Percentiles rank a stretch among this genome's conserved stretches.
phyloP scores from a whole-genome alignment of 768 basidiomycete species.

The Tricholoma saponaceum region DNA sequence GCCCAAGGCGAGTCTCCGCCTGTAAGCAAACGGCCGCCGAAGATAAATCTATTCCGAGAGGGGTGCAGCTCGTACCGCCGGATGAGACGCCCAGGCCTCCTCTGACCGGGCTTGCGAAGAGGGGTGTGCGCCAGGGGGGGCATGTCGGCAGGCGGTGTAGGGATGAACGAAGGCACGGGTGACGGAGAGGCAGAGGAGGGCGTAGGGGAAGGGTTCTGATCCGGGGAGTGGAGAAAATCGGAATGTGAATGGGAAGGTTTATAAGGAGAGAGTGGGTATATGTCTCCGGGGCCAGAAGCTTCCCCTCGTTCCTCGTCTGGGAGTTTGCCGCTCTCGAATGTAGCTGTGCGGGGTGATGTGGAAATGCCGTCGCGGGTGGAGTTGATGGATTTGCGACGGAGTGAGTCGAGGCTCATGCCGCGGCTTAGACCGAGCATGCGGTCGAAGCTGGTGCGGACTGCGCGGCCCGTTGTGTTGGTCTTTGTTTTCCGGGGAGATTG shows the following conservation, averaged over 20 bases:
- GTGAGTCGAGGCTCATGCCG: slow-evolving; percentile 51
- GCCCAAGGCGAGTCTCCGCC: slow-evolving; percentile 87
- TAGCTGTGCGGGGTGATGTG: slow-evolving; percentile 2
- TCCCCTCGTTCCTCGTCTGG: slow-evolving; percentile 32
- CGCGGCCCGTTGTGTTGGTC: slow-evolving; percentile 12
- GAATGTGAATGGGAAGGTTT: slow-evolving; percentile 28
- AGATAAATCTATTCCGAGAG: slow-evolving; percentile 74
- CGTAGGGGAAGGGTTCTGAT: slow-evolving; percentile 8
- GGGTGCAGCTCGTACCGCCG: slow-evolving; percentile 64
- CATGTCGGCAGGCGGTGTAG: slow-evolving; percentile 11
- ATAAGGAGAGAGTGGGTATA: neutral
- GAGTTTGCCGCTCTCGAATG: slow-evolving; percentile 4
- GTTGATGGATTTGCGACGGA: slow-evolving; percentile 22
- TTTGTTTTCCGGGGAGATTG: neutral
- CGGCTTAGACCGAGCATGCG: slow-evolving; percentile 49
- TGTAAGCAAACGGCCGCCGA: slow-evolving; percentile 67
- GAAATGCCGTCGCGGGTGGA: slow-evolving; percentile 9
- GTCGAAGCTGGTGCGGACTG: slow-evolving; percentile 59
- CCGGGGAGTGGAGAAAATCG: slow-evolving; percentile 23
- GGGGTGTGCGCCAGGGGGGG: slow-evolving; percentile 33
- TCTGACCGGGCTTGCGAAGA: slow-evolving; percentile 23
- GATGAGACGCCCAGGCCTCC: slow-evolving; percentile 30
- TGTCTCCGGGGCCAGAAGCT: neutral
- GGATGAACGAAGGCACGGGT: slow-evolving; percentile 13
- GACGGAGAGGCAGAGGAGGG: slow-evolving; percentile 16